These are phyloP conservation scores for Carallia brachiata DNA, from an alignment of 345 rosid genomes.

Conservation along the genomic window DNA sequence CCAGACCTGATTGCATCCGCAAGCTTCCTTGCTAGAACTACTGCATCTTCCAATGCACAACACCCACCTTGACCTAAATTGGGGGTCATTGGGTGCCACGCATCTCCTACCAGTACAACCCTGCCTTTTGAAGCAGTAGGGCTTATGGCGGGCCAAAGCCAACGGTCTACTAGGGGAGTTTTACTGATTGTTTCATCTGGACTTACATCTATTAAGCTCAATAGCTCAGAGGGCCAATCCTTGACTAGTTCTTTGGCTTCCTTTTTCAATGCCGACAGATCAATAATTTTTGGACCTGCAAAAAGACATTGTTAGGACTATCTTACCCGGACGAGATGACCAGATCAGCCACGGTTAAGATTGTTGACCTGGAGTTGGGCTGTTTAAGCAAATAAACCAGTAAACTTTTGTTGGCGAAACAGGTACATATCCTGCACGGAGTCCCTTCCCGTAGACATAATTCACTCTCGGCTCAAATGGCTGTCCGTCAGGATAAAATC, in stretches of 20 bases:
- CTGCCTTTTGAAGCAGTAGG: constrained; percentile 64
- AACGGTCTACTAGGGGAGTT: constrained; percentile 79
- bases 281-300: constrained; percentile 72
- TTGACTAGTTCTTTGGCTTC: constrained; percentile 60
- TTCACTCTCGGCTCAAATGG: constrained; percentile 62
- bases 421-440: constrained; percentile 84
- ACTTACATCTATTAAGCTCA: constrained; percentile 52
- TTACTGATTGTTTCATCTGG: constrained; percentile 70
- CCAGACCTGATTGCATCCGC: constrained; percentile 47
- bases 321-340: too few relatives aligned
- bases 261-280: constrained; percentile 57
- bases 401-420: constrained; percentile 75
- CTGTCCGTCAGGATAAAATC: constrained; percentile 61
- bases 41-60: constrained; percentile 82
- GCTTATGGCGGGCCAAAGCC: constrained; percentile 76
- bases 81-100: constrained; percentile 99
- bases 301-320: background rate
- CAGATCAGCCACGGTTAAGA: constrained; percentile 3
- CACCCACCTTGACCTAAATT: constrained; percentile 93
- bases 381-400: constrained; percentile 94
- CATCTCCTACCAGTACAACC: constrained; percentile 77
- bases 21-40: constrained; percentile 67
- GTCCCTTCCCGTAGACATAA: constrained; percentile 75
- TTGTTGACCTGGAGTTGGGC: constrained; percentile 63
- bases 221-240: constrained; percentile 66